Conservation (phyloP, 164 flowering plant genomes). For the Houttuynia cordata region DNA sequence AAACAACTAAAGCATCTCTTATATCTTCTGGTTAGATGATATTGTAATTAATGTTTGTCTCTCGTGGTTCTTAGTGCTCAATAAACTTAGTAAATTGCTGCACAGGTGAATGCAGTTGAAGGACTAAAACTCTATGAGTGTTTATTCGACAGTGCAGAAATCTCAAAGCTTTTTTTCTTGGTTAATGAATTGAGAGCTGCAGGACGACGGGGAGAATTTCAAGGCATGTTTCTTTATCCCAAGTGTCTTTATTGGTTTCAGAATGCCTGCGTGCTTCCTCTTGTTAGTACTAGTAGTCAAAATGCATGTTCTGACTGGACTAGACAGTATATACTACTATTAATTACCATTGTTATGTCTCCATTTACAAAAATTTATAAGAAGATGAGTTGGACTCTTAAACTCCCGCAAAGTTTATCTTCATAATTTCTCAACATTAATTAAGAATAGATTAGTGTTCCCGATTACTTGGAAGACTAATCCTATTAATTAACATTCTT, state of each 20-base stretch:
- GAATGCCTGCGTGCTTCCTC: not conserved
- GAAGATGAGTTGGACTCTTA: no score
- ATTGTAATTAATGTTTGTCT: not conserved
- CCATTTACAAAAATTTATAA: no score
- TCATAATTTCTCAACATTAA: no score
- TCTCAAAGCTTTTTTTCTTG: slow-evolving; percentile 43
- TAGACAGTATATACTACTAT: no score
- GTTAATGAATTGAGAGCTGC: slow-evolving; percentile 71
- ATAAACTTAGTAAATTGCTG: not conserved
- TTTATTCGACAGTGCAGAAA: slow-evolving; percentile 36
- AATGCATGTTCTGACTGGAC: no score
- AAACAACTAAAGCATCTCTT: not conserved
- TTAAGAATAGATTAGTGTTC: no score
- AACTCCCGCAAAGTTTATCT: no score
- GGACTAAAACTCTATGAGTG: slow-evolving; percentile 66
- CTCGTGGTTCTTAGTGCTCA: not conserved
- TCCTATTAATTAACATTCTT: no score
- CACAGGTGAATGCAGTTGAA: slow-evolving; percentile 68
- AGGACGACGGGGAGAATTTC: slow-evolving; percentile 63
- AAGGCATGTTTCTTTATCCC: slow-evolving; percentile 43
- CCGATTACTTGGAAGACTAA: no score
- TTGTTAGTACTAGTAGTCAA: not conserved
- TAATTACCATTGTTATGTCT: no score
- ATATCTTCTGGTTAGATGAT: not conserved
- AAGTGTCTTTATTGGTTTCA: not conserved